A percentile compares a stretch with the other conserved stretches of the same genome.
These are phyloP conservation scores for Chlorella sp. DNA, from an alignment of 139 green algal genomes.

Conservation along the genomic window DNA sequence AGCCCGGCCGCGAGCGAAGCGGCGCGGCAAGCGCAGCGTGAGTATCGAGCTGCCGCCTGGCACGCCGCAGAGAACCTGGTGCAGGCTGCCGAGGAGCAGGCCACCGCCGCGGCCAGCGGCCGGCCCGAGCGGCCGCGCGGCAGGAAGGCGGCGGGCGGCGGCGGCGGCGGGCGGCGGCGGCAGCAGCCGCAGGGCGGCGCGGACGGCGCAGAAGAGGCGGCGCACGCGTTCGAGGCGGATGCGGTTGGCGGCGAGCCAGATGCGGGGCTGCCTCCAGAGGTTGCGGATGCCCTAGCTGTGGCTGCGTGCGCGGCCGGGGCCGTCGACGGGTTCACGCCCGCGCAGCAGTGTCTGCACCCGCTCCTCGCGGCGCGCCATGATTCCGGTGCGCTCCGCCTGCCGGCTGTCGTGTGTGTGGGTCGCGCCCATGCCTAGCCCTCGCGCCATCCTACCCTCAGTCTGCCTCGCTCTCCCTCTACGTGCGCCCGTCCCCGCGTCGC, in stretches of 20 bases:
- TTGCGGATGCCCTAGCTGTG: no score
- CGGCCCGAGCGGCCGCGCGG: no score
- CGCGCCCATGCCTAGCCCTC: background rate
- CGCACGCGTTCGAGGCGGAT: background rate
- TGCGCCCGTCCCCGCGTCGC: background rate
- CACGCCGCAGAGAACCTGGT: no score
- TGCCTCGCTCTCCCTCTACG: background rate
- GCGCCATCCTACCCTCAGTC: background rate
- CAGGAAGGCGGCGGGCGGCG: no score
- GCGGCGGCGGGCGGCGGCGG: background rate
- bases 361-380: conserved; percentile 13
- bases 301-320: conserved; percentile 14
- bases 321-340: conserved; percentile 9
- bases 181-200: background rate
- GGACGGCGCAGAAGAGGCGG: background rate
- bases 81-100: no score
- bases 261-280: no score
- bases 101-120: no score
- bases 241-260: no score
- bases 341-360: conserved; percentile 25
- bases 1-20: background rate
- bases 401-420: no score
- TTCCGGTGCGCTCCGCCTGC: no score
- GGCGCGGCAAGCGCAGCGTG: background rate
- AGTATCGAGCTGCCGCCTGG: no score